phyloP scores from a whole-genome alignment of 345 rosid genomes.

The Eucalyptus dawsonii region DNA sequence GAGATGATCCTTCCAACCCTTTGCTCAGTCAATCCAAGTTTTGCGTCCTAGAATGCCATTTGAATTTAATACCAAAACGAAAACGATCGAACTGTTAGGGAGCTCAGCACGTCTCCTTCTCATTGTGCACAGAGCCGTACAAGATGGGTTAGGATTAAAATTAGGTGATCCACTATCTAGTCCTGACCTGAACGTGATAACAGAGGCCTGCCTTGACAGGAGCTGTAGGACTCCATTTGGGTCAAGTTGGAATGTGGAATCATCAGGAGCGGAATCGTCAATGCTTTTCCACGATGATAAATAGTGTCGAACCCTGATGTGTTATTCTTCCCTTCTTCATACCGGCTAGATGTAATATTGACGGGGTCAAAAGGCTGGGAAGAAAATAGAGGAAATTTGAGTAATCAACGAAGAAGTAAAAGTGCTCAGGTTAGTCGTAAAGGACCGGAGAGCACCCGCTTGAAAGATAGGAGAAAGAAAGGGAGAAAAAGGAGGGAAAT shows the following conservation, averaged over 20 bases:
- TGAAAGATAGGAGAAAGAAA: too few species aligned
- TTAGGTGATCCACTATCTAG: too few species aligned
- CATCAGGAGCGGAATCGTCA: conserved; percentile 3
- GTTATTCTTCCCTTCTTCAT: neutral
- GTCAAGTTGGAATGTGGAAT: conserved; percentile 3
- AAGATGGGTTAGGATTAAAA: too few species aligned
- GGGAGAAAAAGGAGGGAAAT: too few species aligned
- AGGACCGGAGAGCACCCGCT: too few species aligned
- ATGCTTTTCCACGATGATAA: conserved; percentile 6
- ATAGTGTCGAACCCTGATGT: neutral
- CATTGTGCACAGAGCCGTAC: conserved; percentile 5
- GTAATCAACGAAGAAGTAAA: too few species aligned
- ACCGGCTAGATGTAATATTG: neutral
- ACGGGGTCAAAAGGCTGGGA: neutral
- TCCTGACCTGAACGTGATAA: neutral
- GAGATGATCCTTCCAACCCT: conserved; percentile 8
- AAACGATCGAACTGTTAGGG: neutral
- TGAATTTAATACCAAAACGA: conserved; percentile 7
- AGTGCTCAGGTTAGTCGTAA: too few species aligned
- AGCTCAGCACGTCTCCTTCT: conserved; percentile 19
- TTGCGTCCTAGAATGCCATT: conserved; percentile 8
- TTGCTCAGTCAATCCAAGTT: conserved; percentile 14
- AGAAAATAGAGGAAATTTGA: too few species aligned
- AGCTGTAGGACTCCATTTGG: conserved; percentile 19
- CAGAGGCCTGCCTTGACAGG: neutral